Base-by-base conservation (phyloP, 371 early-diverging fungal species). In the Smittium culicis region DNA sequence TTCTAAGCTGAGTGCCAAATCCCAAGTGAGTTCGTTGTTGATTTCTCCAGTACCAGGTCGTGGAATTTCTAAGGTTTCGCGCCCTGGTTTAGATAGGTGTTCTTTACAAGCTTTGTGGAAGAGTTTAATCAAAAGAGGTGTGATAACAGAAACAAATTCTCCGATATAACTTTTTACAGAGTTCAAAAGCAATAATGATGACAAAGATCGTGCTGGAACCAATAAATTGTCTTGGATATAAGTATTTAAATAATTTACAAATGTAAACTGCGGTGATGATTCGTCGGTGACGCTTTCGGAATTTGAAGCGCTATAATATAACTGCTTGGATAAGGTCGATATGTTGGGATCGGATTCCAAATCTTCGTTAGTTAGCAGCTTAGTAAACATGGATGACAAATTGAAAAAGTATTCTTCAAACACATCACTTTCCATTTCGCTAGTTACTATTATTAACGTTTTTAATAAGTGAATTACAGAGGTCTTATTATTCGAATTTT, bases 101-200 rank as follows among this genome's bases (percentile, higher is more conserved):
- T 93, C 94, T 71, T 88, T 91, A 30, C 88, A 86, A 56, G 93
- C 77, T 71, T 87, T 87, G 68, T 88, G 86, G 0, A 96, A 78
- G 24, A 92, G 75, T 70, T 90, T 90, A 74, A 91, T 84, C 57
- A 98, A 72, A 29, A 85, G 87, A 27, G 88, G 82, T 1, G 93
- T 80, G 67, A 84, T 84, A 57, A 72, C 78, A 76, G 90, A 87
- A 59, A 90, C 73, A 24, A 81, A 80, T 58, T 87, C 89, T 67
- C 84, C 83, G 11, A 57, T 27, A 57, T 20, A 20, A 33, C 66
- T 56, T 2, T 67, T 30, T 14, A 71, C 65, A 24, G 73, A 73
- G 27, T 77, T 73, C 67, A 67, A 2, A 32, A 33, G 65, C 32
- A 24, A 76, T 75, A 34, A 74, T 73, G 54, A 69, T 68, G 65